Evolutionary conservation across 2,329 filamentous ascomycete genomes (phyloP).

Genomic region (Aspergillus sp.): DNA sequence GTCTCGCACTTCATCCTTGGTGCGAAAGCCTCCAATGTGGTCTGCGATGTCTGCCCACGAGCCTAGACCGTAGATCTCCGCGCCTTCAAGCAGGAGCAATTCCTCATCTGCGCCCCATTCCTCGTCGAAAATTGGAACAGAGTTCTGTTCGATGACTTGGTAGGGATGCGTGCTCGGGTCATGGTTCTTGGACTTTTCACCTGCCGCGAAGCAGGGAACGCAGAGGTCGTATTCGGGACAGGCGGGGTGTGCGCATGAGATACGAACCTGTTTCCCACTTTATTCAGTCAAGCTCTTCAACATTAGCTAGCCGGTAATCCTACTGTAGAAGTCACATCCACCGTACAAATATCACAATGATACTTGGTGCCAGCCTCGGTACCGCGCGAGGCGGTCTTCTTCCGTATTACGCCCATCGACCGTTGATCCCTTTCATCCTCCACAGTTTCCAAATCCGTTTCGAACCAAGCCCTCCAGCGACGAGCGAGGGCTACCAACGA

Average conservation of each 20-base stretch:
- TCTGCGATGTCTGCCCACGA: conserved; percentile 98
- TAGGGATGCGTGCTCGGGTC: conserved; percentile 80
- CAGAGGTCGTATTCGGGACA: conserved; percentile 97
- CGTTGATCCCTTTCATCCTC: conserved; percentile 35
- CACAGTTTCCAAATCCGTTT: conserved; percentile 26
- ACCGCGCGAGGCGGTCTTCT: conserved; percentile 81
- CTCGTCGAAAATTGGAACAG: conserved; percentile 87
- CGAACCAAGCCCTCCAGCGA: conserved; percentile 23
- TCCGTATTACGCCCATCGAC: conserved; percentile 86
- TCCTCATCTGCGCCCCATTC: conserved; percentile 99
- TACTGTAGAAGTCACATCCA: conserved; percentile 95
- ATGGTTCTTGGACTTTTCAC: conserved; percentile 73
- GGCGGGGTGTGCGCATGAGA: conserved; percentile 73
- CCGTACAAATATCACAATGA: conserved; percentile 93
- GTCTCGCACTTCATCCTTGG: conserved; percentile 90
- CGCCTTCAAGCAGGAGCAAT: conserved; percentile 83
- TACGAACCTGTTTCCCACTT: conserved; percentile 64
- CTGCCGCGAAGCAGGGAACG: conserved; percentile 85
- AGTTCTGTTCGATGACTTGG: conserved; percentile 96
- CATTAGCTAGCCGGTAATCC: conserved; percentile 23
- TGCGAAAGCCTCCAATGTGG: conserved; percentile 90
- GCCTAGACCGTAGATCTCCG: conserved; percentile 90
- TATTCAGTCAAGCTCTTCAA: too few relatives aligned
- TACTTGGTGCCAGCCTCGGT: conserved; percentile 90
- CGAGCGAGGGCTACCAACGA: conserved; percentile 19